Base-by-base conservation (phyloP, 2,329 filamentous ascomycete species). In the Keithomyces neogunnii region DNA sequence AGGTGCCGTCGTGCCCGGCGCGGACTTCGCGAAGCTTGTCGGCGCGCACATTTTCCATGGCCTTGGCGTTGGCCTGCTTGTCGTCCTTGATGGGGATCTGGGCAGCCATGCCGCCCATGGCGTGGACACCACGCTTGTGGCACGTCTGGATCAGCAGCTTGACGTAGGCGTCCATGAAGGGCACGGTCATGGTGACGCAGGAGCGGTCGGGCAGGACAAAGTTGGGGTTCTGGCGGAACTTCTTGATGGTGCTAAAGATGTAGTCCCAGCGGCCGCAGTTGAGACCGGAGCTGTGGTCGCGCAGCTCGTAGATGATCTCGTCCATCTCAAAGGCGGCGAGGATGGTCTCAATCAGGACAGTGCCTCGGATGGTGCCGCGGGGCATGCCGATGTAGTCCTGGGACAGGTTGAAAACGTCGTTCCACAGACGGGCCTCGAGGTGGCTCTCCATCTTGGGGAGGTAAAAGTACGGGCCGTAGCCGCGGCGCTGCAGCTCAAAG, bases 261-360 rank as follows among this genome's bases (percentile, higher is more conserved):
- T 99, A 99, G 69, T 99, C 93, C 93, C 93, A 99, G 60, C 93
- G 87, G 58, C 93, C 93, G 72, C 93, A 97, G 83, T 99, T 99
- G 65, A 99, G 82, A 46, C 93, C 93, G 5, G 92, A 87, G 69
- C 86, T 92, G 78, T 99, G 93, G 67, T 97, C 92, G 55, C 93
- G 87, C 60, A 99, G 85, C 76, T 97, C 93, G 72, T 96, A 99
- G 73, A 99, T 97, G 73, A 99, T 97, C 83, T 99, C 93, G 63
- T 99, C 93, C 93, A 99, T 99, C 79, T 99, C 93, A 65, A 99
- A 99, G 13, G 92, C 93, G 42, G 93, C 93, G 43, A 92, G 81
- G 69, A 99, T 97, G 51, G 93, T 97, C 81, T 99, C 93, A 65
- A 99, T 97, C 62, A 99, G 76, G 39, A 97, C 92, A 3, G 93